Evolutionary conservation across 2,329 filamentous ascomycete species (phyloP).

Genomic region (Hysterium pulicare): DNA sequence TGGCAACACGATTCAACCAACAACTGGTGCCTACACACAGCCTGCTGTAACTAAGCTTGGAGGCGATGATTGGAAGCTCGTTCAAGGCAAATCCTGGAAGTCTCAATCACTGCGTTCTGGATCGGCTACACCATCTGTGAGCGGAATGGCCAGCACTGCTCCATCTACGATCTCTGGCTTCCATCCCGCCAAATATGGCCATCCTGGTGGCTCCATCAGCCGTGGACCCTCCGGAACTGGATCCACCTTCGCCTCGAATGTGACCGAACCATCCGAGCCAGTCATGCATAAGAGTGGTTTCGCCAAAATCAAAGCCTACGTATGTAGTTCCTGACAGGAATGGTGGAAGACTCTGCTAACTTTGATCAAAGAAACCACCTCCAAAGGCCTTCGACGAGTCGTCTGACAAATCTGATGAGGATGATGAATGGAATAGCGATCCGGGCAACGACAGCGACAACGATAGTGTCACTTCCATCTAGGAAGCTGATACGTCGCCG

Average conservation of each 20-base stretch:
- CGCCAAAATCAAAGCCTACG: conserved; percentile 30
- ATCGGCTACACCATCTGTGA: conserved; percentile 3
- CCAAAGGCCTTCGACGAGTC: conserved; percentile 13
- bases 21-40: no score
- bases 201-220: conserved; percentile 6
- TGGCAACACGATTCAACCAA: neutral
- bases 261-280: conserved; percentile 21
- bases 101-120: conserved; percentile 11
- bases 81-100: conserved; percentile 22
- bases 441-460: conserved; percentile 37
- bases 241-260: conserved; percentile 20
- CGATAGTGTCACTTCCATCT: conserved; percentile 26
- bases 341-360: neutral
- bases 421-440: conserved; percentile 43
- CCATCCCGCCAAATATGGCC: conserved; percentile 18
- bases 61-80: conserved; percentile 13
- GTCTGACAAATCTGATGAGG: conserved; percentile 37
- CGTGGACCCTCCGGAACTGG: conserved; percentile 11
- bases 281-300: conserved; percentile 15
- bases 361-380: conserved; percentile 13
- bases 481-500: neutral
- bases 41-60: conserved; percentile 1
- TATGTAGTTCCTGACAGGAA: conserved; percentile 10
- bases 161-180: conserved; percentile 13
- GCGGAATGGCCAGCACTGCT: no score